phyloP scores from a whole-genome alignment of 202 grass and related monocot species.

The Bolboschoenoplectus hybrid region DNA sequence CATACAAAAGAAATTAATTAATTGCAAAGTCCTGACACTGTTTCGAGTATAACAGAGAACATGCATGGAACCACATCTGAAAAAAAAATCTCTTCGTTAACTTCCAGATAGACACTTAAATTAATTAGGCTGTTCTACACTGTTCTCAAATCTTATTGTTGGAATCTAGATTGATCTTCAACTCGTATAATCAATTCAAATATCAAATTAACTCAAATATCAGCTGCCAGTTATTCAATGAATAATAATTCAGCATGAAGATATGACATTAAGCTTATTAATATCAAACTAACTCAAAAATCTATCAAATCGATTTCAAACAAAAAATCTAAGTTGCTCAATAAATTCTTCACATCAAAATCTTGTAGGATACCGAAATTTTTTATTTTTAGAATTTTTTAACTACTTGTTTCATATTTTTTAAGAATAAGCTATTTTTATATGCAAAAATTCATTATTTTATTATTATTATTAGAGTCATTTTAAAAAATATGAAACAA shows the following conservation, averaged over 20 bases:
- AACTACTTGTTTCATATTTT: too few species aligned
- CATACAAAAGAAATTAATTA: neutral
- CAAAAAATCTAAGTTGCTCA: too few species aligned
- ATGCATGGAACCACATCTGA: neutral
- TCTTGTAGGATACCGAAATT: too few species aligned
- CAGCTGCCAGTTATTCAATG: neutral
- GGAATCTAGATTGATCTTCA: constrained; percentile 33
- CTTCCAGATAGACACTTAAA: neutral
- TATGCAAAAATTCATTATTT: too few species aligned
- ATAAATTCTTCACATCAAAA: too few species aligned
- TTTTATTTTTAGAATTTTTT: too few species aligned
- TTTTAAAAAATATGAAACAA: too few species aligned
- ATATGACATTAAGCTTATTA: too few species aligned
- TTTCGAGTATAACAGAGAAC: neutral
- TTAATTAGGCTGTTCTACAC: neutral
- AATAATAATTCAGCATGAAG: constrained; percentile 21
- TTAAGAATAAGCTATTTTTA: too few species aligned
- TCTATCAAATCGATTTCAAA: too few species aligned
- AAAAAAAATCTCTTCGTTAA: neutral
- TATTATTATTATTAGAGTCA: too few species aligned
- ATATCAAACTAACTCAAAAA: too few species aligned
- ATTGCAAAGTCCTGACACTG: neutral
- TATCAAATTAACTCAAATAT: neutral
- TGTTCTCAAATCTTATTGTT: constrained; percentile 22
- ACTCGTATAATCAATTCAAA: neutral